A percentile compares a stretch with the other conserved stretches of the same genome.
phyloP scores from a whole-genome alignment of 2,329 filamentous ascomycete species.

The Metarhizium brunneum region DNA sequence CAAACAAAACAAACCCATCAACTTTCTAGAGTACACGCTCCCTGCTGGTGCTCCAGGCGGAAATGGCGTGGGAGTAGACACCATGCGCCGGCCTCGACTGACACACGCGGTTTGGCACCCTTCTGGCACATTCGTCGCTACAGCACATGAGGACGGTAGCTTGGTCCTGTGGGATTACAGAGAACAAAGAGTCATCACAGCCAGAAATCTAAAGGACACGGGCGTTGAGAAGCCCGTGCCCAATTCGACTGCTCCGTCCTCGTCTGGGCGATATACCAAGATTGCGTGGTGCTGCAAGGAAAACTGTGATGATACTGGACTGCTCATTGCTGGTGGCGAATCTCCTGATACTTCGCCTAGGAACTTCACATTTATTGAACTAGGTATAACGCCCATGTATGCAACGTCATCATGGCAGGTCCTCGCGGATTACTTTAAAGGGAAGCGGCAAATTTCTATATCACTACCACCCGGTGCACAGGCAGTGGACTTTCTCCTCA shows the following conservation, averaged over 20 bases:
- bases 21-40: slow-evolving; percentile 76
- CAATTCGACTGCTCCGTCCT: slow-evolving; percentile 39
- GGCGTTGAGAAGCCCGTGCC: slow-evolving; percentile 61
- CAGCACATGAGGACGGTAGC: slow-evolving; percentile 82
- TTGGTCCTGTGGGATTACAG: slow-evolving; percentile 92
- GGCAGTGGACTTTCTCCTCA: slow-evolving; percentile 70
- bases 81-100: slow-evolving; percentile 60
- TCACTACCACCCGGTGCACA: slow-evolving; percentile 69
- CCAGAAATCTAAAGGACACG: slow-evolving; percentile 66
- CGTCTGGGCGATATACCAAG: slow-evolving; percentile 66
- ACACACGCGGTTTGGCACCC: slow-evolving; percentile 91
- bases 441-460: slow-evolving; percentile 63
- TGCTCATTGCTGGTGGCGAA: slow-evolving; percentile 78
- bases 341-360: slow-evolving; percentile 57
- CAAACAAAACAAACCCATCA: slow-evolving; percentile 73
- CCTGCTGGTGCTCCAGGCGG: slow-evolving; percentile 78
- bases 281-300: slow-evolving; percentile 91
- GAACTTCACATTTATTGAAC: slow-evolving; percentile 79
- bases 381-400: slow-evolving; percentile 83
- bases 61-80: slow-evolving; percentile 54
- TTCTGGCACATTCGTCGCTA: slow-evolving; percentile 80
- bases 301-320: slow-evolving; percentile 85
- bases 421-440: slow-evolving; percentile 68
- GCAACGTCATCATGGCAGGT: slow-evolving; percentile 85
- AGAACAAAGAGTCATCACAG: slow-evolving; percentile 75